A percentile compares a stretch with the other conserved stretches of the same genome.
These are phyloP conservation scores for Leptosphaerulina australis DNA, from an alignment of 2,329 filamentous ascomycete genomes.

Conservation along the genomic window DNA sequence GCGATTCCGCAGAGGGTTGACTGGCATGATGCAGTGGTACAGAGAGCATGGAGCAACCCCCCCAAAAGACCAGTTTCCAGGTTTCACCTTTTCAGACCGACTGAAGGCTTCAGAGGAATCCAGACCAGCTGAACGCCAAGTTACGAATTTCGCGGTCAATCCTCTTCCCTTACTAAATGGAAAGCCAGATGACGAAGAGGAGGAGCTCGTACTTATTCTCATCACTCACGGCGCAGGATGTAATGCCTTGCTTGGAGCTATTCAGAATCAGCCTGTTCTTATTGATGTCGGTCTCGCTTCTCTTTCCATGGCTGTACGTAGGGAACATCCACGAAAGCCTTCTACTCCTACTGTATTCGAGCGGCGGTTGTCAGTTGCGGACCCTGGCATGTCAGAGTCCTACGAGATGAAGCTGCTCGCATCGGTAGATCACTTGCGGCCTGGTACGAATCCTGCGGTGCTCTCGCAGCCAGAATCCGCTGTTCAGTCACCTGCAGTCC, in stretches of 20 bases:
- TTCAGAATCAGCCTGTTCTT: slow-evolving; percentile 89
- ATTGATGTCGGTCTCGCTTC: slow-evolving; percentile 90
- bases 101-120: slow-evolving; percentile 18
- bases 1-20: slow-evolving; percentile 79
- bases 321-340: slow-evolving; percentile 36
- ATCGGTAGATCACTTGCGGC: slow-evolving; percentile 73
- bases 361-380: slow-evolving; percentile 50
- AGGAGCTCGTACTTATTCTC: slow-evolving; percentile 78
- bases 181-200: slow-evolving; percentile 57
- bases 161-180: slow-evolving; percentile 44
- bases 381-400: slow-evolving; percentile 58
- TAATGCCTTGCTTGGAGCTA: slow-evolving; percentile 90
- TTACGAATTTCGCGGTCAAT: slow-evolving; percentile 30
- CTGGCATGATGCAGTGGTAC: slow-evolving; percentile 86
- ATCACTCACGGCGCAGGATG: slow-evolving; percentile 96
- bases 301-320: slow-evolving; percentile 75
- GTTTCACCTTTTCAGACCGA: slow-evolving; percentile 44
- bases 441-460: slow-evolving; percentile 53
- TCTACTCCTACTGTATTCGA: slow-evolving; percentile 34
- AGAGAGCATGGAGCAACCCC: slow-evolving; percentile 53
- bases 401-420: slow-evolving; percentile 79
- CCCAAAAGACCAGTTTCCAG: slow-evolving; percentile 41
- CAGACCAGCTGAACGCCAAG: slow-evolving; percentile 20
- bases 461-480: slow-evolving; percentile 28
- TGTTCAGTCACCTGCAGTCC: slow-evolving; percentile 39